Evolutionary conservation across 2,329 filamentous ascomycete genomes (phyloP).

Genomic region (Monilinia fructigena): DNA sequence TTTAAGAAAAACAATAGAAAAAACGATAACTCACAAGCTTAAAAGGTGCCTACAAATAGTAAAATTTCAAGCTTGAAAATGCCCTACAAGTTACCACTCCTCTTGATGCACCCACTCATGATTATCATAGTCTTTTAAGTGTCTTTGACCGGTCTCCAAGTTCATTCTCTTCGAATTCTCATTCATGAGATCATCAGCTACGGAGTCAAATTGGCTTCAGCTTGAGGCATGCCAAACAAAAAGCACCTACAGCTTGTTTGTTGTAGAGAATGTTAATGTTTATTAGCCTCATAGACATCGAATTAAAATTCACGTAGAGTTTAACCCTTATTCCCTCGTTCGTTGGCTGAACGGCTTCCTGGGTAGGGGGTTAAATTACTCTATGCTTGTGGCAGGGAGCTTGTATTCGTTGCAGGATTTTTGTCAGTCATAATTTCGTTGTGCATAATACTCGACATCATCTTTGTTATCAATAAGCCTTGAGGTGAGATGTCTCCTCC

Average conservation of each 20-base stretch:
- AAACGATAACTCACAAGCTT: background rate
- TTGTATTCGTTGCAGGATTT: too few species aligned
- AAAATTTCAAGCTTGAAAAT: background rate
- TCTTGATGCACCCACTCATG: background rate
- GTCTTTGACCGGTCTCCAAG: background rate
- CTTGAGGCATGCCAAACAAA: too few species aligned
- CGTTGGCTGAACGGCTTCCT: too few species aligned
- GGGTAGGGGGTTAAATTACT: too few species aligned
- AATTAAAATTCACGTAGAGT: background rate
- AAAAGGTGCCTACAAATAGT: background rate
- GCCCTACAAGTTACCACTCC: background rate
- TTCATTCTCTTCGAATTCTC: background rate
- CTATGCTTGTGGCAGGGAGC: too few species aligned
- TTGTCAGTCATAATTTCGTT: too few species aligned
- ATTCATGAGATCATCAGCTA: too few species aligned
- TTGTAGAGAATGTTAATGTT: background rate
- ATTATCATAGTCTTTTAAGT: background rate
- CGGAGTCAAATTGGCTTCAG: too few species aligned
- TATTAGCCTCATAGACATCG: background rate
- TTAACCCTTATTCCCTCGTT: background rate
- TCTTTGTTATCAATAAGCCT: too few species aligned
- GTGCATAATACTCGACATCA: too few species aligned
- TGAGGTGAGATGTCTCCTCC: too few species aligned
- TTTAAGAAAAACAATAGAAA: background rate
- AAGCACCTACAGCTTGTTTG: background rate